Percentiles rank a stretch among this genome's conserved stretches.
Evolutionary conservation across 2,329 filamentous ascomycete genomes (phyloP).

Genomic region (Coleophoma cylindrospora): DNA sequence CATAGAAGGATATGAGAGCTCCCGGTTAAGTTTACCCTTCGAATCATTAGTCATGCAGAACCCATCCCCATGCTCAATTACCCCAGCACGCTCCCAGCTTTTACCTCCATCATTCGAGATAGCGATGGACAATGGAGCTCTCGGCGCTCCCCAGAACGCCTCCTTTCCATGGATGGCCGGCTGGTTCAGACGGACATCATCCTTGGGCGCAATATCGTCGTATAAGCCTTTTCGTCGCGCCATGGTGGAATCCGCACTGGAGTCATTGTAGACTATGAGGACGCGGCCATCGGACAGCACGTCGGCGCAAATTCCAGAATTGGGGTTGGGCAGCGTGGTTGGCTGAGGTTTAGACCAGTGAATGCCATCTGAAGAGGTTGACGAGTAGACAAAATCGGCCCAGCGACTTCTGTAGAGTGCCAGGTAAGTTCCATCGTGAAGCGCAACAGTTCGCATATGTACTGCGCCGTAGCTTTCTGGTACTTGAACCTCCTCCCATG

Average conservation of each 20-base stretch:
- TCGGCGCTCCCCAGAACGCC: background rate
- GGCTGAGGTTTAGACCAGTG: slow-evolving; percentile 31
- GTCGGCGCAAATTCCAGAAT: slow-evolving; percentile 35
- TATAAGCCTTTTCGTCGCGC: slow-evolving; percentile 1
- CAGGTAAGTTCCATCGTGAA: slow-evolving; percentile 25
- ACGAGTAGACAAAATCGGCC: slow-evolving; percentile 37
- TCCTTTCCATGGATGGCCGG: slow-evolving; percentile 1
- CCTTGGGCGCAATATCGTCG: slow-evolving; percentile 1
- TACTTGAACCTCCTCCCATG: slow-evolving; percentile 33
- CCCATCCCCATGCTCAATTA: slow-evolving; percentile 37
- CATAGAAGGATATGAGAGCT: slow-evolving; percentile 39
- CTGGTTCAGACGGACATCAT: background rate
- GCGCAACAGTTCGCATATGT: slow-evolving; percentile 37
- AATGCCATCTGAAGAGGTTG: slow-evolving; percentile 33
- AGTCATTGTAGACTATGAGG: slow-evolving; percentile 33
- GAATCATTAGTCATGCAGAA: slow-evolving; percentile 41
- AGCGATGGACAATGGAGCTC: slow-evolving; percentile 6
- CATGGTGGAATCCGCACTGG: background rate
- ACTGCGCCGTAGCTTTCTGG: slow-evolving; percentile 33
- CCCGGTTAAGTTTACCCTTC: slow-evolving; percentile 33
- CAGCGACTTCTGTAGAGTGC: slow-evolving; percentile 37
- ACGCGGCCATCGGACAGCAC: slow-evolving; percentile 30
- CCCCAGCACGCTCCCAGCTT: background rate
- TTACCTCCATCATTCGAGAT: background rate
- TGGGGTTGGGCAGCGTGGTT: slow-evolving; percentile 36